Percentiles rank a stretch among this genome's conserved stretches.
Conservation (phyloP, 345 rosid species). For the Brassica cretica region DNA sequence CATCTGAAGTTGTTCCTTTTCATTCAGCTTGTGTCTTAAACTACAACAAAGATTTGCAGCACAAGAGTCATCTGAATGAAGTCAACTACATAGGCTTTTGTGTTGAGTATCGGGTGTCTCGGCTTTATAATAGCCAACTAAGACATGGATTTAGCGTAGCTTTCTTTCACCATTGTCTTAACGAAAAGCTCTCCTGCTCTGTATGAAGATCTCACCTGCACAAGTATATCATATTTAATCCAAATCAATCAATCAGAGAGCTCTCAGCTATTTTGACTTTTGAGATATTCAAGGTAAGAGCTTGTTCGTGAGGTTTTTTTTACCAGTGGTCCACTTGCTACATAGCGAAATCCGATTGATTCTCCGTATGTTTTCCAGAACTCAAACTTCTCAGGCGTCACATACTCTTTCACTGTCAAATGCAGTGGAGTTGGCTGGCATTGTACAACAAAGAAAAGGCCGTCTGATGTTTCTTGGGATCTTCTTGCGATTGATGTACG, state of each 20-base stretch:
- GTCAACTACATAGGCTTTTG: too few relatives aligned
- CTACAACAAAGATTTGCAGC: background rate
- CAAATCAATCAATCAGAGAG: background rate
- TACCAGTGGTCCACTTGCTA: constrained; percentile 98
- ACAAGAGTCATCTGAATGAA: background rate
- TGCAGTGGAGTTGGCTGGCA: constrained; percentile 97
- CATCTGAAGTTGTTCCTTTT: background rate
- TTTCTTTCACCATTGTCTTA: constrained; percentile 87
- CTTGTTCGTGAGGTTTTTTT: constrained; percentile 27
- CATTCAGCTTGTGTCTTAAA: background rate
- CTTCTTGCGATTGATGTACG: background rate
- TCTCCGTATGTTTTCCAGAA: constrained; percentile 97
- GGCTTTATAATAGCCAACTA: background rate
- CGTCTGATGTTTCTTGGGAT: background rate
- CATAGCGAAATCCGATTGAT: constrained; percentile 89
- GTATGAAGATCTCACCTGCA: constrained; percentile 91
- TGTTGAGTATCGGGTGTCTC: background rate
- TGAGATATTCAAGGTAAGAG: background rate
- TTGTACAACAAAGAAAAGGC: constrained; percentile 6
- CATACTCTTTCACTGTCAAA: constrained; percentile 93
- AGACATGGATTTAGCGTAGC: constrained; percentile 26
- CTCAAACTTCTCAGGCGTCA: constrained; percentile 87
- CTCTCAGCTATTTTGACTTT: too few relatives aligned
- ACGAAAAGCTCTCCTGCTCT: constrained; percentile 97
- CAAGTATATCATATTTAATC: background rate